phyloP scores from a whole-genome alignment of 345 rosid genomes.

The Arabidopsis suecica region DNA sequence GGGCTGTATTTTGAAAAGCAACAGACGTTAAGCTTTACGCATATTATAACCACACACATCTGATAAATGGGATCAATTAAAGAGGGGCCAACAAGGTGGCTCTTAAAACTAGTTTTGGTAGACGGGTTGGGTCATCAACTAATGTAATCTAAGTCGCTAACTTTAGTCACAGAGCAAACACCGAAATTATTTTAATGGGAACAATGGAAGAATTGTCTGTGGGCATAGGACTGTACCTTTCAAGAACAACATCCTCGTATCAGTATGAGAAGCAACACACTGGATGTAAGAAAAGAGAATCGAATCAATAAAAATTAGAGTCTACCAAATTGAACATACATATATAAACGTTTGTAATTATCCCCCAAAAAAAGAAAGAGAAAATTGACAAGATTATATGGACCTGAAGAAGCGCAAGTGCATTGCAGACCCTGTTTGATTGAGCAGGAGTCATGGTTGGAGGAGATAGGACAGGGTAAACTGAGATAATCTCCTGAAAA shows the following conservation, averaged over 20 bases:
- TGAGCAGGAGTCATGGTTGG: slow-evolving; percentile 38
- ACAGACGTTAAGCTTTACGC: slow-evolving; percentile 2
- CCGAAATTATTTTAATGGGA: neutral
- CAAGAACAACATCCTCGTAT: slow-evolving; percentile 51
- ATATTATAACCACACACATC: slow-evolving; percentile 1
- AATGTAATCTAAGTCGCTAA: slow-evolving; percentile 4
- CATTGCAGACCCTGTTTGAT: slow-evolving; percentile 53
- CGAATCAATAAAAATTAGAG: neutral
- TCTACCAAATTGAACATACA: slow-evolving; percentile 20
- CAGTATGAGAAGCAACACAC: slow-evolving; percentile 65
- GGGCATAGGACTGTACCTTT: slow-evolving; percentile 49
- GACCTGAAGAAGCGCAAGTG: slow-evolving; percentile 66
- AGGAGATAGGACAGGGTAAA: slow-evolving; percentile 44
- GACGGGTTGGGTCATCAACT: slow-evolving; percentile 14
- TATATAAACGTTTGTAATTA: neutral
- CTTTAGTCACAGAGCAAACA: neutral
- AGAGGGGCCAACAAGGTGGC: slow-evolving; percentile 18
- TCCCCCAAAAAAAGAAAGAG: neutral
- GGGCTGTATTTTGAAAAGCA: slow-evolving; percentile 51
- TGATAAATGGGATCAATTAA: slow-evolving; percentile 15
- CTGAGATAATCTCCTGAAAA: slow-evolving; percentile 57
- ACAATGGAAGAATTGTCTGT: slow-evolving; percentile 3
- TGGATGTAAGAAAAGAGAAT: slow-evolving; percentile 34
- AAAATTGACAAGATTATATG: neutral
- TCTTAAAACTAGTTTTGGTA: neutral